Evolutionary conservation across 441 rosid species (phyloP).

Genomic region (Populus hybrid): DNA sequence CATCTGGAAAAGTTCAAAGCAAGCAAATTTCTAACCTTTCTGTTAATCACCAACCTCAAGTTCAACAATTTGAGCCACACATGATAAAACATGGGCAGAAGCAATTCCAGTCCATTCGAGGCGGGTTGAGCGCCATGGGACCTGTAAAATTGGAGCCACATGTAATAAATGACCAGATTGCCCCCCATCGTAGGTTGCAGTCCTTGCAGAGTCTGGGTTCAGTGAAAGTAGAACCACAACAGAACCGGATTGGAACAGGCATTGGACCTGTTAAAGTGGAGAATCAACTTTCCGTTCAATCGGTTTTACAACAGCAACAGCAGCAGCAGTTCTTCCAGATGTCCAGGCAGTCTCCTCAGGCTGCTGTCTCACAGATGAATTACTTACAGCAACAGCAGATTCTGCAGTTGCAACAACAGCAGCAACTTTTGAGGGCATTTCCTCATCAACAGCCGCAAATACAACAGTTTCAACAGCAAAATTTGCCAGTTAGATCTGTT

Average conservation of each 20-base stretch:
- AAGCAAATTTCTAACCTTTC: slow-evolving; percentile 61
- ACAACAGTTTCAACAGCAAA: slow-evolving; percentile 86
- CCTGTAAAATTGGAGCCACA: slow-evolving; percentile 83
- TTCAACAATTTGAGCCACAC: slow-evolving; percentile 61
- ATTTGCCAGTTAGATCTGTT: slow-evolving; percentile 65
- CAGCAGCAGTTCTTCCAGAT: slow-evolving; percentile 72
- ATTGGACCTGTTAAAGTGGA: slow-evolving; percentile 73
- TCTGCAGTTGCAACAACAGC: slow-evolving; percentile 77
- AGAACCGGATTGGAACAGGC: slow-evolving; percentile 53
- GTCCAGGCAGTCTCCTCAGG: slow-evolving; percentile 79
- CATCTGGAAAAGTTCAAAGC: slow-evolving; percentile 69
- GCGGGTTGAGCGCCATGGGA: slow-evolving; percentile 64
- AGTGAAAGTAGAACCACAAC: slow-evolving; percentile 79
- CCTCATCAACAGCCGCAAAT: slow-evolving; percentile 79
- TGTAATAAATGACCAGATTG: slow-evolving; percentile 56
- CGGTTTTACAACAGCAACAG: slow-evolving; percentile 45
- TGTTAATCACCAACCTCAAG: slow-evolving; percentile 64
- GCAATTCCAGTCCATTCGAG: slow-evolving; percentile 54
- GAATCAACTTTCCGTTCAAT: slow-evolving; percentile 69
- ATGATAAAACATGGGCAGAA: slow-evolving; percentile 61
- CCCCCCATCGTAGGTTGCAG: slow-evolving; percentile 46
- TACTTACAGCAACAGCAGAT: slow-evolving; percentile 69
- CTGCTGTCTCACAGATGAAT: slow-evolving; percentile 64
- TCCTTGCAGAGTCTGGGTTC: slow-evolving; percentile 53
- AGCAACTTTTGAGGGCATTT: slow-evolving; percentile 72